These are phyloP conservation scores for Coemansia aciculifera DNA, from an alignment of 192 early-diverging fungal genomes.

Conservation along the genomic window DNA sequence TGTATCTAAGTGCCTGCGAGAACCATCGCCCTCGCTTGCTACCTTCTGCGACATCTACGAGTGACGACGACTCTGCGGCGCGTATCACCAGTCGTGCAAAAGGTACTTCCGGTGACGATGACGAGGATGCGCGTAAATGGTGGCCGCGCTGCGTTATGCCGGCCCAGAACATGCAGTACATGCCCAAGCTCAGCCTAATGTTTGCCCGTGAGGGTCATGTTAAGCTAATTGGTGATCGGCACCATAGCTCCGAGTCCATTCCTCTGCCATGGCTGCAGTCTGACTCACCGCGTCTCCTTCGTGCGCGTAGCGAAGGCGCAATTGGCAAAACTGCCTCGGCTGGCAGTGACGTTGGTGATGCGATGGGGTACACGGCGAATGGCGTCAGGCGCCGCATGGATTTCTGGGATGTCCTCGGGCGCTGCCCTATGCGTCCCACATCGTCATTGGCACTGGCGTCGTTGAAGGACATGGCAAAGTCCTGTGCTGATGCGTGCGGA, in stretches of 20 bases:
- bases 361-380: not conserved
- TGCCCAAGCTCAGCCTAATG: conserved; percentile 41
- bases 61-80: not conserved
- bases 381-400: conserved; percentile 3
- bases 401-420: conserved; percentile 46
- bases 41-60: not conserved
- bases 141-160: conserved; percentile 46
- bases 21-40: not conserved
- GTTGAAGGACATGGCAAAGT: conserved; percentile 32
- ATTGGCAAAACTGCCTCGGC: not conserved
- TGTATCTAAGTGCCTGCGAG: conserved; percentile 35
- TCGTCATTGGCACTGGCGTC: conserved; percentile 44
- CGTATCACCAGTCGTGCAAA: not conserved
- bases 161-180: conserved; percentile 52
- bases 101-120: not conserved
- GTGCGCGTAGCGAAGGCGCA: conserved; percentile 7
- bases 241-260: conserved; percentile 6
- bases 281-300: not conserved
- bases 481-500: not conserved
- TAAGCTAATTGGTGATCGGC: conserved; percentile 3
- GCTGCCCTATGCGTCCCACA: conserved; percentile 50
- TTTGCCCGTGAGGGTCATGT: not conserved
- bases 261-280: not conserved
- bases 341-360: not conserved
- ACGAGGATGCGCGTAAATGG: conserved; percentile 28